phyloP scores from a whole-genome alignment of 139 green algal genomes.

The Eudorina sp. region DNA sequence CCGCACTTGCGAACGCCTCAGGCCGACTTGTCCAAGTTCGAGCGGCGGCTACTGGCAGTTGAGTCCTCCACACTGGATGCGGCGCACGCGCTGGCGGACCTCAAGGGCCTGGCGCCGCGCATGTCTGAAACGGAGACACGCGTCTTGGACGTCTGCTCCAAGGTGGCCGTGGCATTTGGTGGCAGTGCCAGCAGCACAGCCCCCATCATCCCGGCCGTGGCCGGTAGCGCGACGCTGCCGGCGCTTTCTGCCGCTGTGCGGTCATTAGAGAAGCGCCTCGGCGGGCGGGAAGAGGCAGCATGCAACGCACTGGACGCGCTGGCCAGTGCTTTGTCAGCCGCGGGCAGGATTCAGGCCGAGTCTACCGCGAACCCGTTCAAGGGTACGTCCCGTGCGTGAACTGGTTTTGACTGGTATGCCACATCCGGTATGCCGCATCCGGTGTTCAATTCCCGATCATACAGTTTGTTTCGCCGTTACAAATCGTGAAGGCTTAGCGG shows the following conservation, averaged over 20 bases:
- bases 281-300: conserved; percentile 2
- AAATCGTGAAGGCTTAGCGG: too few relatives aligned
- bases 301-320: conserved; percentile 13
- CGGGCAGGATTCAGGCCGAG: conserved; percentile 3
- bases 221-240: neutral
- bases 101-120: conserved; percentile 18
- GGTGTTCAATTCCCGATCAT: too few relatives aligned
- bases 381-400: too few relatives aligned
- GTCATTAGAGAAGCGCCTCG: conserved; percentile 6
- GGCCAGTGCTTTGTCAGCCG: neutral
- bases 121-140: conserved; percentile 20
- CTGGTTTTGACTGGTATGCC: too few relatives aligned
- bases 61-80: conserved; percentile 3
- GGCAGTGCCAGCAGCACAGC: neutral
- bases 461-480: too few relatives aligned
- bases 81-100: conserved; percentile 21
- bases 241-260: neutral
- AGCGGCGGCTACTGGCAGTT: neutral
- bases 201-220: neutral
- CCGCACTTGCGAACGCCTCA: neutral
- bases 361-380: conserved; percentile 43
- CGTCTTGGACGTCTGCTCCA: conserved; percentile 2
- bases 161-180: conserved; percentile 10
- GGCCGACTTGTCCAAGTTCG: conserved; percentile 6
- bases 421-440: too few relatives aligned